Base-by-base conservation (phyloP, 2,329 filamentous ascomycete genomes). In the Dichotomopilus funicola region DNA sequence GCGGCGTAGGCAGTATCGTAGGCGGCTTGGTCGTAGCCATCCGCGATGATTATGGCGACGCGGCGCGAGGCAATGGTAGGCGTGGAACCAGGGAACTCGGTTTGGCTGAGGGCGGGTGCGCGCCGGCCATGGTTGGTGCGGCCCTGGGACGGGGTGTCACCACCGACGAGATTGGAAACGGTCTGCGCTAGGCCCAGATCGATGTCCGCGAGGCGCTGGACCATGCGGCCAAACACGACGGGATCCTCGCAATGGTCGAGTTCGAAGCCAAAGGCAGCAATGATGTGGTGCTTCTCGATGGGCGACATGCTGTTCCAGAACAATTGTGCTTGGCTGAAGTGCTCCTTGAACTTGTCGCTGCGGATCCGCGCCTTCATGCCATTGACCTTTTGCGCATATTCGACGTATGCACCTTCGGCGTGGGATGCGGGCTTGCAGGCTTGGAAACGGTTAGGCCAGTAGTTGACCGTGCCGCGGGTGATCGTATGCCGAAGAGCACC, bases 181-280 rank as follows among this genome's bases (percentile, higher is more conserved):
- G 75, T 72, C 66, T 86, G 79, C 0, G 89, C 87, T 0, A 94
- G 80, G 0, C 73, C 75, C 0, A 89, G 72, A 56, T 91, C 85
- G 51, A 94, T 89, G 40, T 91, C 86, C 1, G 81, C 76, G 0
- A 94, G 74, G 1, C 88, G 81, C 59, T 83, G 70, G 1, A 80
- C 80, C 69, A 91, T 78, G 34, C 86, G 80, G 59, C 86, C 80
- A 68, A 91, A 92, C 0, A 94, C 88, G 8, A 87, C 69, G 0
- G 85, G 81, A 43, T 94, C 89, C 27, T 92, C 87, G 66, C 89
- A 94, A 69, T 92, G 88, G 65, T 91, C 87, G 1, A 94, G 74
- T 70, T 89, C 87, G 64, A 89, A 90, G 3, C 75, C 75, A 9
- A 89, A 76, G 0, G 86, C 82, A 38, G 73, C 74, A 34, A 74